Base-by-base conservation (phyloP, 2,329 filamentous ascomycete species). In the Drechslerella dactyloides region DNA sequence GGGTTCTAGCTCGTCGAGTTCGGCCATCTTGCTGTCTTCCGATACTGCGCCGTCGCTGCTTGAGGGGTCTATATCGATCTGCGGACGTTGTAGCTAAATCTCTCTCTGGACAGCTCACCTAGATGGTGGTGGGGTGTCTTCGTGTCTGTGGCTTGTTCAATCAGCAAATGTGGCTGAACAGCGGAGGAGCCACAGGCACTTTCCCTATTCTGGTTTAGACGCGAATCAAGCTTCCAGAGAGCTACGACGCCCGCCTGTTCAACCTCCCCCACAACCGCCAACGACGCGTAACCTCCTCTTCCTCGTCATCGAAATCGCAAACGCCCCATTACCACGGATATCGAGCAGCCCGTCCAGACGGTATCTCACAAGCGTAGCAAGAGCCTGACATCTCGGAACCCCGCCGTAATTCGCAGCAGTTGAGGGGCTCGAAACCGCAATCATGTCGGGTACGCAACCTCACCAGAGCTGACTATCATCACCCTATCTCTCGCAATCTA, bases 1-100 rank as follows among this genome's bases (percentile, higher is more conserved):
- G 53, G 94, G 93, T 83, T 96, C 93, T 83, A 97, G 88, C 77
- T 86, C 84, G 79, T 92, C 90, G 78, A 90, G 89, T 81, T 90
- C 88, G 75, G 81, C 80, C 69, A 73, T 73, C 30, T 56, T 73
- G 37, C 10, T 51, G 19, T 69, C 52, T 59, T 24, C 33, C 54
- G 48, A 69, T 54, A 21, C 35, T 10, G 27, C n/a, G 30, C 4
- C 23, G 57, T 37, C 52, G 23, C 56, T 68, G 40, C 23, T 13
- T 35, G 24, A 21, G 51, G 51, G 60, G 51, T 50, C 51, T 50
- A 19, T 40, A 21, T 42, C n/a, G 46, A 51, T 19, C 46, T 23
- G 15, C 11, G 19, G 23, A 51, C 27, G 27, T 33, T 33, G 27
- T 33, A 33, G 3, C 27, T 33, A 33, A 33, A 33, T 33, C 27